Percentiles rank a stretch among this genome's conserved stretches.
These are phyloP conservation scores for Rhodotorula sp. DNA, from an alignment of 1,284 basidiomycete species.

Conservation along the genomic window DNA sequence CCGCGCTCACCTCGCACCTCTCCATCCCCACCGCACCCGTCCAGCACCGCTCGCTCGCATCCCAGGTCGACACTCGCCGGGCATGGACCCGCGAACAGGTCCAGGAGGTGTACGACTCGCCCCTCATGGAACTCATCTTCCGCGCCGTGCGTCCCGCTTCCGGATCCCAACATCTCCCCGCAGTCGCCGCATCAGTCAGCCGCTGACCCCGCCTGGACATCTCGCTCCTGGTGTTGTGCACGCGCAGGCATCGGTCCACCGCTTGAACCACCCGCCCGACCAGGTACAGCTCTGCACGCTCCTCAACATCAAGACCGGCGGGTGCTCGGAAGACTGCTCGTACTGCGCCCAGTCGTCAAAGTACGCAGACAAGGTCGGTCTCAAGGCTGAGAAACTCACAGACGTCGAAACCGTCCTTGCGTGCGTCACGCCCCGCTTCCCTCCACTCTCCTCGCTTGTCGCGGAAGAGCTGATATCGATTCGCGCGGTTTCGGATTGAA, in stretches of 20 bases:
- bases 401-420: constrained; percentile 88
- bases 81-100: constrained; percentile 69
- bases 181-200: not conserved
- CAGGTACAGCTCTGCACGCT: constrained; percentile 92
- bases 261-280: constrained; percentile 78
- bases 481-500: constrained; percentile 3
- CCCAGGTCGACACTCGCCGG: constrained; percentile 9
- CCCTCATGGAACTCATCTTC: constrained; percentile 82
- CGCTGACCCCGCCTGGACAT: not conserved
- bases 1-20: not conserved
- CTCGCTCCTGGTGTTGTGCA: not conserved
- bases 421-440: constrained; percentile 54
- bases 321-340: constrained; percentile 95
- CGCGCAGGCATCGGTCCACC: constrained; percentile 63
- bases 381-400: constrained; percentile 83
- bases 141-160: constrained; percentile 63
- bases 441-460: not conserved
- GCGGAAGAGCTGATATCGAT: constrained; percentile 8
- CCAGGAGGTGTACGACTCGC: constrained; percentile 70
- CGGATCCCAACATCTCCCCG: constrained; percentile 9
- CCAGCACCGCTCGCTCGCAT: constrained; percentile 3
- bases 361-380: constrained; percentile 71
- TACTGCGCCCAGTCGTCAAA: constrained; percentile 97
- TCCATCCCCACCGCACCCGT: constrained; percentile 2
- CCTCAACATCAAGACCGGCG: constrained; percentile 97